A percentile compares a stretch with the other conserved stretches of the same genome.
These are phyloP conservation scores for Phytopythium montanum DNA, from an alignment of 352 stramenopile species.

Conservation along the genomic window DNA sequence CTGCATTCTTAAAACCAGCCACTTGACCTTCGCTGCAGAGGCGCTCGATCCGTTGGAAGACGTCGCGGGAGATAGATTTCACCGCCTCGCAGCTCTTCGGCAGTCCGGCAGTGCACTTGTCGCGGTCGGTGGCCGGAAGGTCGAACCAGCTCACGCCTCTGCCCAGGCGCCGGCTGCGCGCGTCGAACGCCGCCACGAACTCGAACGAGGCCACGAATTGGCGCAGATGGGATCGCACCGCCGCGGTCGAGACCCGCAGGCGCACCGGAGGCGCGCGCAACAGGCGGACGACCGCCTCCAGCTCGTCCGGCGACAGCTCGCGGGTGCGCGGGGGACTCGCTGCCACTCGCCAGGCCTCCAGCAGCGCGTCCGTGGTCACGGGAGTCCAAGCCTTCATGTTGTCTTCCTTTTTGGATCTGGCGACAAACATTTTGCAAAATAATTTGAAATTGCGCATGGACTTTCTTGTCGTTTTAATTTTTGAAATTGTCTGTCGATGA, in stretches of 20 bases:
- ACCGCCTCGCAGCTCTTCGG: slow-evolving; percentile 24
- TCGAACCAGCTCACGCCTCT: slow-evolving; percentile 25
- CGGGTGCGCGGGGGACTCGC: slow-evolving; percentile 24
- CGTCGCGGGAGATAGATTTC: slow-evolving; percentile 16
- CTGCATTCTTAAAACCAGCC: no score
- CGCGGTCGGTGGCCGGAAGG: slow-evolving; percentile 19
- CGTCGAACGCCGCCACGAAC: slow-evolving; percentile 28
- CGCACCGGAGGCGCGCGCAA: slow-evolving; percentile 15
- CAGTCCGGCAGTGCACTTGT: slow-evolving; percentile 19
- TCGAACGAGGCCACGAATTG: slow-evolving; percentile 27
- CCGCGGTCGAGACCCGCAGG: slow-evolving; percentile 9
- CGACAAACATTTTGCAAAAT: no score
- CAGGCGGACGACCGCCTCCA: slow-evolving; percentile 18
- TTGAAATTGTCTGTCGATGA: no score
- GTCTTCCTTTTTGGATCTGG: no score
- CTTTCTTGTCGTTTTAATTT: no score
- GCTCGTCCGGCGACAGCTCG: slow-evolving; percentile 19
- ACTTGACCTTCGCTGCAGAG: slow-evolving; percentile 13
- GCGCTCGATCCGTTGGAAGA: slow-evolving; percentile 23
- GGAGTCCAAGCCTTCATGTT: not conserved
- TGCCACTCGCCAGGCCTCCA: slow-evolving; percentile 27
- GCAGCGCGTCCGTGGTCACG: slow-evolving; percentile 18
- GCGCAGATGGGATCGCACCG: slow-evolving; percentile 24
- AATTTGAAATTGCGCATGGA: no score
- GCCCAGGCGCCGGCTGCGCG: slow-evolving; percentile 9